These are phyloP conservation scores for Phlebiopsis gigantea DNA, from an alignment of 768 basidiomycete species.

Conservation along the genomic window DNA sequence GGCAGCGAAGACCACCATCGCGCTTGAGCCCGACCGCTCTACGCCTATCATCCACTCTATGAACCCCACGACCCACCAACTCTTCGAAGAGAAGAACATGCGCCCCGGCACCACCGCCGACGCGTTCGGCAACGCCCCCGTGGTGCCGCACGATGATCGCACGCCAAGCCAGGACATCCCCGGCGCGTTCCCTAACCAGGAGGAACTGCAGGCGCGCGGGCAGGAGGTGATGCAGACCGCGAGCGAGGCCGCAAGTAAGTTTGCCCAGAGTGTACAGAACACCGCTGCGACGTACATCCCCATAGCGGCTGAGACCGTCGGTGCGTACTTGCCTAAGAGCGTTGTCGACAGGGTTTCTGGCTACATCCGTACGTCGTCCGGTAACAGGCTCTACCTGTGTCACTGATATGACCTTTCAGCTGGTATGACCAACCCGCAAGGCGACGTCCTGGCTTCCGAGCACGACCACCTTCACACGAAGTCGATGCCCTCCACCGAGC, in stretches of 20 bases:
- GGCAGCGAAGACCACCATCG: constrained; percentile 11
- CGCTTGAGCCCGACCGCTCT: neutral
- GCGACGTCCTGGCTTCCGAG: constrained; percentile 1
- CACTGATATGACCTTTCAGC: neutral
- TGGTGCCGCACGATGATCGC: neutral
- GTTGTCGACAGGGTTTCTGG: constrained; percentile 20
- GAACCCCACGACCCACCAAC: constrained; percentile 13
- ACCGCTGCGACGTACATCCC: constrained; percentile 3
- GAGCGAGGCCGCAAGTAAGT: neutral
- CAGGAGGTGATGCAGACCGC: neutral
- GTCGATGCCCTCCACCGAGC: constrained; percentile 14
- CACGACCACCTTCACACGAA: constrained; percentile 2
- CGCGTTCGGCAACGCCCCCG: neutral
- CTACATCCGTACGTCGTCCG: constrained; percentile 19
- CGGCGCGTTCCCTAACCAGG: constrained; percentile 9
- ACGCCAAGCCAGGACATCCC: constrained; percentile 10
- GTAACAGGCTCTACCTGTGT: too few species aligned
- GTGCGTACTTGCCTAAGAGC: constrained; percentile 18
- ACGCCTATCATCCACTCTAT: neutral
- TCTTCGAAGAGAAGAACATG: constrained; percentile 13
- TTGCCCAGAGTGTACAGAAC: neutral
- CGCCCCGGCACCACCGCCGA: constrained; percentile 4
- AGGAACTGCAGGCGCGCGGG: neutral
- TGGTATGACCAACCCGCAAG: constrained; percentile 3
- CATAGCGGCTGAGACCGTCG: constrained; percentile 12